phyloP scores from a whole-genome alignment of 2,329 filamentous ascomycete species.

The Colletotrichum musae region DNA sequence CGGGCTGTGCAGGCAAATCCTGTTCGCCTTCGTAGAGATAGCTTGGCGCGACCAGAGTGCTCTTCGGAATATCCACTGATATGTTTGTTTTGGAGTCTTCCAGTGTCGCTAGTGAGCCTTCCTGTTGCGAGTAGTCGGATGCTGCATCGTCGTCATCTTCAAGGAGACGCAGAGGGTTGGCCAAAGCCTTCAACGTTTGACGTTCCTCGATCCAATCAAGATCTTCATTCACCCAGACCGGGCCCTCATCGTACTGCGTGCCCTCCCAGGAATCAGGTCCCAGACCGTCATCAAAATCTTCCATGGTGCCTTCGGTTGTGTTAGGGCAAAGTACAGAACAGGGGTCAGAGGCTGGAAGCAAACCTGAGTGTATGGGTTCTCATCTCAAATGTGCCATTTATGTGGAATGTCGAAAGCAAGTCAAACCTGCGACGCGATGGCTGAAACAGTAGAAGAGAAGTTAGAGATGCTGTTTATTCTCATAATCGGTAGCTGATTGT shows the following conservation, averaged over 20 bases:
- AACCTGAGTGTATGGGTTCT: too few relatives aligned
- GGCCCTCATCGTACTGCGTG: conserved; percentile 5
- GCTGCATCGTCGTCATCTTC: too few relatives aligned
- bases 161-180: neutral
- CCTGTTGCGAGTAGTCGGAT: too few relatives aligned
- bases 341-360: too few relatives aligned
- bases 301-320: neutral
- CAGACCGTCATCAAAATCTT: neutral
- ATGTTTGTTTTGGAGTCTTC: neutral
- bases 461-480: too few relatives aligned
- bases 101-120: neutral
- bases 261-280: neutral
- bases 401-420: too few relatives aligned
- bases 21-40: conserved; percentile 44
- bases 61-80: conserved; percentile 22
- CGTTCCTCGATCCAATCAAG: conserved; percentile 5
- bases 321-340: neutral
- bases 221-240: neutral
- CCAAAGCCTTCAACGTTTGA: neutral
- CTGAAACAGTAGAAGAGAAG: too few relatives aligned
- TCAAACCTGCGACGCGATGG: too few relatives aligned
- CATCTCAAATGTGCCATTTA: too few relatives aligned
- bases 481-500: too few relatives aligned
- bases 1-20: conserved; percentile 43
- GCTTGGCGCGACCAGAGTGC: conserved; percentile 24